Percentiles rank a stretch among this genome's conserved stretches.
phyloP scores from a whole-genome alignment of 805 yeast species.

The Candida boleticola region DNA sequence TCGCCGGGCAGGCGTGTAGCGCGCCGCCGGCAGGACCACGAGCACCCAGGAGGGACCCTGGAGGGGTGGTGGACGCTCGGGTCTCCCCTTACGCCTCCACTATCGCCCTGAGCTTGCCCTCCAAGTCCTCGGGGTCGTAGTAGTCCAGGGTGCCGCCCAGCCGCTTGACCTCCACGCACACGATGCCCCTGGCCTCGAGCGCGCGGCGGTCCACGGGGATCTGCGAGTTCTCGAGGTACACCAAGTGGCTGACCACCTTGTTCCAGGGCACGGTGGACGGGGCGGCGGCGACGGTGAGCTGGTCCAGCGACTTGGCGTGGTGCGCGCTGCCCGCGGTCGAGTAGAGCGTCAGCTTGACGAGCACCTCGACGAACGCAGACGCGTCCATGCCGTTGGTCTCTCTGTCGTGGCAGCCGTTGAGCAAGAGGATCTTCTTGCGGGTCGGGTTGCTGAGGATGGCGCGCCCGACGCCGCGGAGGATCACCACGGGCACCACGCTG shows the following conservation, averaged over 20 bases:
- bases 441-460: constrained; percentile 42
- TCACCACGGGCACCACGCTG: constrained; percentile 74
- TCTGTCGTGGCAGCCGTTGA: constrained; percentile 76
- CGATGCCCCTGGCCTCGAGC: constrained; percentile 43
- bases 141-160: constrained; percentile 17
- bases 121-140: constrained; percentile 46
- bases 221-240: constrained; percentile 51
- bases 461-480: constrained; percentile 69
- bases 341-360: constrained; percentile 56
- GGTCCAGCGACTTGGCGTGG: constrained; percentile 14
- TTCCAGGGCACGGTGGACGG: constrained; percentile 29
- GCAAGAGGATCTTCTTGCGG: constrained; percentile 52
- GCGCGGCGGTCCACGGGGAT: constrained; percentile 46
- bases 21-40: no score
- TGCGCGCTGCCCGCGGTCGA: constrained; percentile 32
- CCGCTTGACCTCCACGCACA: constrained; percentile 42
- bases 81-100: no score
- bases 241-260: constrained; percentile 60
- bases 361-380: constrained; percentile 51
- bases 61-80: no score
- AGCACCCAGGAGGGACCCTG: no score
- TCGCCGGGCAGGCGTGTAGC: no score
- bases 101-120: constrained; percentile 18
- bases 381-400: constrained; percentile 75
- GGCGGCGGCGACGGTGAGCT: constrained; percentile 8